Evolutionary conservation across 371 early-diverging fungal genomes (phyloP), one percentile per base, ranked within the genome.

Genomic region (Circinella umbellata): DNA sequence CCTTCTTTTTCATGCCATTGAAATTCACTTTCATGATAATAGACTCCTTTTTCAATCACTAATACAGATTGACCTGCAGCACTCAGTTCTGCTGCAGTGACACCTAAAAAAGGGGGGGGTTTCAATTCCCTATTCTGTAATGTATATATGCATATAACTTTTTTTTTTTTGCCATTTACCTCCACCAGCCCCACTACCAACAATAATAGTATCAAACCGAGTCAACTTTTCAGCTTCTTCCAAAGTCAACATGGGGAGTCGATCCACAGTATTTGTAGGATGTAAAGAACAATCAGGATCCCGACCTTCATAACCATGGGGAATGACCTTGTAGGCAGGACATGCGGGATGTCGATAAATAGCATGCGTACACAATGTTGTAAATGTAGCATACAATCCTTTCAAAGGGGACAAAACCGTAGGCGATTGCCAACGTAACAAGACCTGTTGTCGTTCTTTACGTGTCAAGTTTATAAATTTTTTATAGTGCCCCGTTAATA

Each of bases 131-230:
- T n/a, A n/a, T n/a, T n/a, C n/a, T n/a, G n/a, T n/a, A n/a, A n/a
- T n/a, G n/a, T n/a, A n/a, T n/a, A n/a, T n/a, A n/a, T n/a, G n/a
- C n/a, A n/a, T n/a, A n/a, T n/a, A n/a, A n/a, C n/a, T n/a, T 42
- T 42, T 42, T 42, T 42, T 42, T 42, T 42, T 53, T 53, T 53
- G 1, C 5, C 5, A 1, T 53, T 34, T 54, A 54, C 92, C 92
- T 14, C 92, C 93, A 55, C 93, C 93, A 38, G 88, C 88, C 27
- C 92, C 93, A 14, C 85, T 86, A 1, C 93, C 93, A 35, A 92
- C 81, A 35, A 93, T 81, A 35, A 92, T 86, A 0, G 85, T 90
- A 73, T 93, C 92, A 57, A 71, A 78, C 0, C 66, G 51, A 3
- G 35, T 13, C 27, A 34, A 34, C 57, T 14, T 18, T 14, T 34